Conservation (phyloP, 495 filamentous ascomycete species). For the Aspergillus saccharolyticus region DNA sequence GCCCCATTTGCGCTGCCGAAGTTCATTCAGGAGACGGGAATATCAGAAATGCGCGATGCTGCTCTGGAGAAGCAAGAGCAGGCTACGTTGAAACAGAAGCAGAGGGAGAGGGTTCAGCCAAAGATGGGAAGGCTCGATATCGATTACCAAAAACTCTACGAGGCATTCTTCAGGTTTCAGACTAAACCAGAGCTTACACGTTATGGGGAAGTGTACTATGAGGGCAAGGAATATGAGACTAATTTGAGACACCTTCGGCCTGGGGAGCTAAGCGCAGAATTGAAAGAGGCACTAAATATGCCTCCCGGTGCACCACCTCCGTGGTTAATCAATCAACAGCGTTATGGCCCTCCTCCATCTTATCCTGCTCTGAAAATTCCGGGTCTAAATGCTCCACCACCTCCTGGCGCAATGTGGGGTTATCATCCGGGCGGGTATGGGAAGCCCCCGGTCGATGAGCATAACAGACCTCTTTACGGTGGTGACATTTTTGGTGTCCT, state of each 20-base stretch:
- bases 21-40: constrained; percentile 96
- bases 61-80: constrained; percentile 93
- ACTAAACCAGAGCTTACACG: constrained; percentile 90
- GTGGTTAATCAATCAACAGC: constrained; percentile 95
- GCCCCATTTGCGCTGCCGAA: constrained; percentile 87
- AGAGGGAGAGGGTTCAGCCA: constrained; percentile 86
- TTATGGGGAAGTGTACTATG: constrained; percentile 97
- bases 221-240: constrained; percentile 97
- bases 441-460: constrained; percentile 90
- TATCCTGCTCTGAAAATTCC: constrained; percentile 92
- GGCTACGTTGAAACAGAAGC: constrained; percentile 86
- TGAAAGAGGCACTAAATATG: constrained; percentile 92
- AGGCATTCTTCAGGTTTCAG: constrained; percentile 96
- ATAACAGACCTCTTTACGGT: constrained; percentile 82
- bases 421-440: constrained; percentile 95
- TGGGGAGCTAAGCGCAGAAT: constrained; percentile 81
- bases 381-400: constrained; percentile 90
- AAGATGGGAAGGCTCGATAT: constrained; percentile 98
- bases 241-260: constrained; percentile 85
- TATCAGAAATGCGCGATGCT: constrained; percentile 95
- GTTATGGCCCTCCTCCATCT: constrained; percentile 85
- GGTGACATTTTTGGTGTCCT: constrained; percentile 89
- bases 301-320: constrained; percentile 90
- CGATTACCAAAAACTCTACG: constrained; percentile 95
- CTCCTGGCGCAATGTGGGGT: constrained; percentile 90